phyloP scores from a whole-genome alignment of 352 stramenopile genomes.

The Phytophthora rubi region DNA sequence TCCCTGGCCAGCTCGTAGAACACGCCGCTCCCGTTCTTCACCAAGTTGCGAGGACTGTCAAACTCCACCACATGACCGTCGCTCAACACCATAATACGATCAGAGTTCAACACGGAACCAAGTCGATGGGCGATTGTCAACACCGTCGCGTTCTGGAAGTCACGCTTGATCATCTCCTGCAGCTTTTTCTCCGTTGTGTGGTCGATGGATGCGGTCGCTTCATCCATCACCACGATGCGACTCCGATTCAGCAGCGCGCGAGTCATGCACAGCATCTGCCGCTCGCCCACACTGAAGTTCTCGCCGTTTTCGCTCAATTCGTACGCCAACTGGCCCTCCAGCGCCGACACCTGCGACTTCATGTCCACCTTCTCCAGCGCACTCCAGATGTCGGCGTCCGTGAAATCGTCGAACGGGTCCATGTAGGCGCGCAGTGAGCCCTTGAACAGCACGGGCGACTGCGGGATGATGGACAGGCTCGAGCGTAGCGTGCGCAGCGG shows the following conservation, averaged over 20 bases:
- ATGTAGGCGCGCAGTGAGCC: conserved; percentile 86
- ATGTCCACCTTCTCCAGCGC: conserved; percentile 84
- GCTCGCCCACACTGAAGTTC: too few relatives aligned
- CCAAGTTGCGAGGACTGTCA: conserved; percentile 60
- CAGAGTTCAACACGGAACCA: conserved; percentile 33
- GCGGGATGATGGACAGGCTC: conserved; percentile 46
- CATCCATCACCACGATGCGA: conserved; percentile 93
- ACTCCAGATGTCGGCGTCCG: conserved; percentile 72
- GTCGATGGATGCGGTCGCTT: conserved; percentile 55
- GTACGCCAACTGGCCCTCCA: too few relatives aligned
- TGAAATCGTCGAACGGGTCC: conserved; percentile 86
- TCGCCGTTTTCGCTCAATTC: too few relatives aligned
- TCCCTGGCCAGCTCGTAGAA: conserved; percentile 34
- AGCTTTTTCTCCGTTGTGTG: conserved; percentile 58
- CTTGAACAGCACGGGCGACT: conserved; percentile 90
- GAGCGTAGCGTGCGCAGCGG: conserved; percentile 34
- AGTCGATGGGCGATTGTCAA: conserved; percentile 94
- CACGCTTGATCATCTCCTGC: conserved; percentile 25
- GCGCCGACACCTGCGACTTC: conserved; percentile 28
- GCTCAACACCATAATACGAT: conserved; percentile 89
- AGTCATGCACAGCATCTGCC: conserved; percentile 77
- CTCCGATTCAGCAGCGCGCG: conserved; percentile 87
- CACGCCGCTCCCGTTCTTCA: conserved; percentile 7
- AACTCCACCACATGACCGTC: conserved; percentile 74
- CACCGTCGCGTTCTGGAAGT: conserved; percentile 90